Base-by-base conservation (phyloP, 2,329 filamentous ascomycete genomes). In the Pseudocercospora ulei region DNA sequence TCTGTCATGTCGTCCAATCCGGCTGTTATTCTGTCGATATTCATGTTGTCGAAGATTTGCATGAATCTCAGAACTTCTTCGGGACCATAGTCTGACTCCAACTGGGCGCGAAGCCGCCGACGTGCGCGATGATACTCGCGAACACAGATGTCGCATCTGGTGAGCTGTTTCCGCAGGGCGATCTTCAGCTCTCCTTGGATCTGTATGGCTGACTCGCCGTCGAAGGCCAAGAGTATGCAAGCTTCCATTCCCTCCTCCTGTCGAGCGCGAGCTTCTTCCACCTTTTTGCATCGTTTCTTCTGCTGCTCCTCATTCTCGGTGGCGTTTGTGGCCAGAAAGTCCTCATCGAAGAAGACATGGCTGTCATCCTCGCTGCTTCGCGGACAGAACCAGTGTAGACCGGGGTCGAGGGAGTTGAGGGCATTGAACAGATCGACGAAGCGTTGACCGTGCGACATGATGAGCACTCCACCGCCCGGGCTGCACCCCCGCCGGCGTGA, bases 321-420 rank as follows among this genome's bases (percentile, higher is more conserved):
- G 7, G 38, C 14, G 27, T 19, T 17, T 3, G 40, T 20, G 37
- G 36, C 56, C 27, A 56, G 53, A 18, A 64, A 43, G 41, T 70
- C 67, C 55, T 70, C 67, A 40, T 66, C 64, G 48, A 60, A 68
- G 51, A 63, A 68, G 28, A 58, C 43, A 12, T 50, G 47, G 8
- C 46, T 43, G 18, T 59, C 52, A 25, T 63, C 60, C 7, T 61
- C 58, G 6, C 40, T 38, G 25, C 55, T 51, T 12, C 67, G 62
- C 9, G 68, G 67, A 48, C 68, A 71, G 51, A 70, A 70, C 44
- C 68, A 65, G 52, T 71, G 68, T 23, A 62, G 46, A 3, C 62
- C 58, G 24, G 55, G 52, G 26, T 53, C 43, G 28, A 55, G 60
- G 24, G 56, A 47, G 36, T 51, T 51, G 44, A 54, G 48, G 33